These are phyloP conservation scores for Phytophthora pisi DNA, from an alignment of 352 stramenopile species.

Conservation along the genomic window DNA sequence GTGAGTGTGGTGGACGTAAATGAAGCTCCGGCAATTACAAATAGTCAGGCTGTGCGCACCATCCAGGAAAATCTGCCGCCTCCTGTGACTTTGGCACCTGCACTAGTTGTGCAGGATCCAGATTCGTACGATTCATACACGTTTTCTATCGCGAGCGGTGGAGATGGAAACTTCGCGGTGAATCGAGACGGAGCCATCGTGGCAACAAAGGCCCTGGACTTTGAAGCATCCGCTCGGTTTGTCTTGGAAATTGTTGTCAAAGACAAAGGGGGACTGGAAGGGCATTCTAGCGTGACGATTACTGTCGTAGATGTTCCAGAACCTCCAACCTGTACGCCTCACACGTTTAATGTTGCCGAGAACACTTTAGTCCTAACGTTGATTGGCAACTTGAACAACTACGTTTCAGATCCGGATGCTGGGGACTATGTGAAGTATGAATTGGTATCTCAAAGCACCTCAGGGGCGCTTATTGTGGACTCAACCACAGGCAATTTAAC, in stretches of 20 bases:
- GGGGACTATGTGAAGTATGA: conserved; percentile 18
- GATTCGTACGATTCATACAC: conserved; percentile 56
- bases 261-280: conserved; percentile 45
- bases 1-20: conserved; percentile 60
- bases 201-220: conserved; percentile 45
- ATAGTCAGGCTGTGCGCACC: conserved; percentile 19
- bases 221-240: conserved; percentile 42
- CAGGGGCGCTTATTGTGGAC: conserved; percentile 14
- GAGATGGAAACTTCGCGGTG: conserved; percentile 43
- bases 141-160: conserved; percentile 44
- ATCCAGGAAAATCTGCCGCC: conserved; percentile 52
- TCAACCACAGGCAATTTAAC: conserved; percentile 26
- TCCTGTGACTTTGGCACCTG: conserved; percentile 35
- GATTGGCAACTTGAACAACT: conserved; percentile 14
- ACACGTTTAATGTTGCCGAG: conserved; percentile 39
- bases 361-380: conserved; percentile 10
- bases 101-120: conserved; percentile 39
- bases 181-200: conserved; percentile 51
- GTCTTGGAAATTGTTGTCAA: conserved; percentile 45
- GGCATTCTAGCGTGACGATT: conserved; percentile 34
- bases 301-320: conserved; percentile 50
- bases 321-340: conserved; percentile 36
- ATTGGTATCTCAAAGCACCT: conserved; percentile 15
- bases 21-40: conserved; percentile 45
- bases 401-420: conserved; percentile 18